Evolutionary conservation across 2,329 filamentous ascomycete species (phyloP).

Genomic region (Aspergillus pseudotamarii): DNA sequence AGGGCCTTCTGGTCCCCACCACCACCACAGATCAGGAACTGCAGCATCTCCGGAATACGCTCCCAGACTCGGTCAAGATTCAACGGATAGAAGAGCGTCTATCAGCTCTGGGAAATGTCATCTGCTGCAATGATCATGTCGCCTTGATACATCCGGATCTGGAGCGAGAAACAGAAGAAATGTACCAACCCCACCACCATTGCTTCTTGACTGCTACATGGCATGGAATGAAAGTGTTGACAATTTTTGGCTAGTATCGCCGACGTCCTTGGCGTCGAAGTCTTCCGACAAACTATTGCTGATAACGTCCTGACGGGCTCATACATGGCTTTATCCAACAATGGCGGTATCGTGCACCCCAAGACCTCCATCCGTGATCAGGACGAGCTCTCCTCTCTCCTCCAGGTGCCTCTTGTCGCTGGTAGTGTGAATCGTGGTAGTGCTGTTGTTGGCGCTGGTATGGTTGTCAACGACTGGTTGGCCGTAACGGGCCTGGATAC

Average conservation of each 20-base stretch:
- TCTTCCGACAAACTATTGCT: slow-evolving; percentile 80
- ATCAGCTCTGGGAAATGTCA: slow-evolving; percentile 94
- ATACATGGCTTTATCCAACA: slow-evolving; percentile 96
- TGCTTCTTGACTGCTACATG: neutral
- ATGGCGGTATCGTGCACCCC: slow-evolving; percentile 94
- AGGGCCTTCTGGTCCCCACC: slow-evolving; percentile 93
- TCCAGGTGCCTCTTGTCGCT: slow-evolving; percentile 94
- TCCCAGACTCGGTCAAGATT: slow-evolving; percentile 90
- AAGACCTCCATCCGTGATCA: slow-evolving; percentile 98
- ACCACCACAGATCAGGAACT: slow-evolving; percentile 97
- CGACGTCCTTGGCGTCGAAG: slow-evolving; percentile 72
- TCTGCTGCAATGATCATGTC: slow-evolving; percentile 95
- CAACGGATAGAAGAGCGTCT: slow-evolving; percentile 97
- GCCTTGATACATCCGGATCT: slow-evolving; percentile 94
- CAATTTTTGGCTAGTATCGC: slow-evolving; percentile 61
- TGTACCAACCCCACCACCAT: slow-evolving; percentile 46
- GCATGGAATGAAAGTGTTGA: slow-evolving; percentile 7
- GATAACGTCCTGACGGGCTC: slow-evolving; percentile 95
- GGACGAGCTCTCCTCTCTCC: slow-evolving; percentile 89
- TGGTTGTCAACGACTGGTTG: slow-evolving; percentile 98
- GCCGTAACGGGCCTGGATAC: slow-evolving; percentile 92
- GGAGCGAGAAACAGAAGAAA: slow-evolving; percentile 97
- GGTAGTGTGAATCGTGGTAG: slow-evolving; percentile 91
- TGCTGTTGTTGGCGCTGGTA: slow-evolving; percentile 92
- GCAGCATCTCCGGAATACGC: slow-evolving; percentile 91